Evolutionary conservation across 768 basidiomycete species (phyloP), one percentile per base, ranked within the genome.

Genomic region (Ramaria sp.): DNA sequence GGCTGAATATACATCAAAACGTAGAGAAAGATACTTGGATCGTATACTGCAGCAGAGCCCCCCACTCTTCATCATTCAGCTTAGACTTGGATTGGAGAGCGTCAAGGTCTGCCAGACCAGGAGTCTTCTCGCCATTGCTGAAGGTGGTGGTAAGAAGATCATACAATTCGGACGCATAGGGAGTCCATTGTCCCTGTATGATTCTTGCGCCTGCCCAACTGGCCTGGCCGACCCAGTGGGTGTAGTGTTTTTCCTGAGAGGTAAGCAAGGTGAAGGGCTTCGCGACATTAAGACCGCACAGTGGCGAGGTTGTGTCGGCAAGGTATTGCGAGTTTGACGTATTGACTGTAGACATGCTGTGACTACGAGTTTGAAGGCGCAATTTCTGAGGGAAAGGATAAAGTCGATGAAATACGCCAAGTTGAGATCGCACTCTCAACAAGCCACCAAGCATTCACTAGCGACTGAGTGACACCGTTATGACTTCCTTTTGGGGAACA

Each of bases 171-270:
- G 72, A 65, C 4, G 86, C 86, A 60, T 86, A 78, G 0, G 82
- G 74, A 0, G 89, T 88, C 86, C 86, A 90, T 72, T 92, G 89
- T 46, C 74, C 84, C 71, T 89, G 86, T 54, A 91, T 86, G 69
- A 93, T 86, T 41, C 86, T 77, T 51, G 80, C 86, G 30, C 91
- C 91, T 0, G 86, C 86, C 91, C 91, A 93, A 1, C 83, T 81
- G 6, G 89, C 90, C 61, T 79, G 64, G 19, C 75, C 78, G 13
- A 90, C 51, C 64, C 78, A 82, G 68, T 92, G 88, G 2, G 85
- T 78, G 63, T 93, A 93, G 59, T 83, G 77, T 71, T 88, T 86
- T 65, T 92, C 90, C 62, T 77, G 78, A 5, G 79, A 72, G 52
- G 88, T 91, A 38, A 58, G 56, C 20, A 41, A 59, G 22, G 20